phyloP scores from a whole-genome alignment of 495 filamentous ascomycete genomes.

The Melanomma pulvis-pyrius region DNA sequence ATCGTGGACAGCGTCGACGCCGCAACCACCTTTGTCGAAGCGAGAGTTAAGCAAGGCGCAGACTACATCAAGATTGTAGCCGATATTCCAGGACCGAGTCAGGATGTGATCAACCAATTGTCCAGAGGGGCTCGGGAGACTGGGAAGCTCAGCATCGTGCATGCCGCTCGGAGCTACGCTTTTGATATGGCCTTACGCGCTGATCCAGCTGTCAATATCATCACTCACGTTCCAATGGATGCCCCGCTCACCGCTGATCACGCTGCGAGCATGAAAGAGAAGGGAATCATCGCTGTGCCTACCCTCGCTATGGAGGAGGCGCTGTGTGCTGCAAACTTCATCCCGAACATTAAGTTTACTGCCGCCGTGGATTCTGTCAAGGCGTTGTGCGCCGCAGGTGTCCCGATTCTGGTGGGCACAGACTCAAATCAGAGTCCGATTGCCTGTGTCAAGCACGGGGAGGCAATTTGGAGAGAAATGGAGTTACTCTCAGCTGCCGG shows the following conservation, averaged over 20 bases:
- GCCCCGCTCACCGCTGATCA: slow-evolving; percentile 30
- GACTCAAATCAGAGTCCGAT: slow-evolving; percentile 41
- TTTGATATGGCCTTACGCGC: slow-evolving; percentile 37
- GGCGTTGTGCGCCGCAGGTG: slow-evolving; percentile 38
- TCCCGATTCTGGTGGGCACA: slow-evolving; percentile 46
- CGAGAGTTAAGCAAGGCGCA: slow-evolving; percentile 54
- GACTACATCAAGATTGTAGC: slow-evolving; percentile 61
- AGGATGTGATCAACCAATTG: slow-evolving; percentile 39
- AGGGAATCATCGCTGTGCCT: slow-evolving; percentile 38
- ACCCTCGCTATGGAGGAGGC: slow-evolving; percentile 42
- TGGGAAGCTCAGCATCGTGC: slow-evolving; percentile 40
- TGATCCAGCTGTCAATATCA: slow-evolving; percentile 37
- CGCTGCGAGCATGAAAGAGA: slow-evolving; percentile 30
- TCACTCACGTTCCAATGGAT: slow-evolving; percentile 48
- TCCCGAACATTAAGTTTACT: slow-evolving; percentile 37
- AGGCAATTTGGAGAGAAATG: slow-evolving; percentile 38
- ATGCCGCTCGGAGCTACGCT: slow-evolving; percentile 35
- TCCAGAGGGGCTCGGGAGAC: slow-evolving; percentile 37
- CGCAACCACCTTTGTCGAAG: slow-evolving; percentile 51
- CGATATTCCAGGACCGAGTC: slow-evolving; percentile 44
- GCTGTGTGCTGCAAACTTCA: slow-evolving; percentile 31
- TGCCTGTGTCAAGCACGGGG: slow-evolving; percentile 33
- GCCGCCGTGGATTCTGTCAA: slow-evolving; percentile 38
- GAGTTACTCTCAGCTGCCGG: slow-evolving; percentile 37
- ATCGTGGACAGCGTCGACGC: slow-evolving; percentile 52